Evolutionary conservation across 208 protist genomes (phyloP).

Genomic region (Trypanosoma theileri): DNA sequence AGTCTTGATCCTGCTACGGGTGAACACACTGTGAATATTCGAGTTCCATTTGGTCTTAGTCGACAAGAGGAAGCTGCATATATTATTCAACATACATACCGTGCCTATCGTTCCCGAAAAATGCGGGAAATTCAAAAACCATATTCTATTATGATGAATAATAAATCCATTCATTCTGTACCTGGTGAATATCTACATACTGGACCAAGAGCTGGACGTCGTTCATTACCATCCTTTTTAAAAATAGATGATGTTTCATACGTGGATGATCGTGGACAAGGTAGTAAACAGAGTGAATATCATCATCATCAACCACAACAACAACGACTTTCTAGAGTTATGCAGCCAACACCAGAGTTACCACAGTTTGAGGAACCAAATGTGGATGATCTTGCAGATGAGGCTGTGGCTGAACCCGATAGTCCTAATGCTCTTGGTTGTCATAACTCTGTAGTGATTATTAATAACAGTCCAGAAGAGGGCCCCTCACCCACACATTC

Average conservation of each 20-base stretch:
- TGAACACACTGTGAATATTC: constrained; percentile 23
- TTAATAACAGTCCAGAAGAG: neutral
- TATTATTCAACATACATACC: constrained; percentile 68
- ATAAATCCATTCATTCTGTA: neutral
- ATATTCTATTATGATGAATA: neutral
- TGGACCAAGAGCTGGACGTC: too few species aligned
- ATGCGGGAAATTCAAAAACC: neutral
- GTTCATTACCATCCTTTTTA: neutral
- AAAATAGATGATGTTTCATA: neutral
- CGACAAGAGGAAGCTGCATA: constrained; percentile 52
- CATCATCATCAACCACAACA: neutral
- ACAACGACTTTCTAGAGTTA: neutral
- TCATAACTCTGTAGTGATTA: neutral
- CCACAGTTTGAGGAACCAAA: constrained; percentile 1
- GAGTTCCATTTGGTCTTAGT: constrained; percentile 27
- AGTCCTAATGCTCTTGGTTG: neutral
- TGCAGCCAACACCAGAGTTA: neutral
- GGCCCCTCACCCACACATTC: neutral
- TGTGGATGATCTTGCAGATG: neutral
- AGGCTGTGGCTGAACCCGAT: neutral
- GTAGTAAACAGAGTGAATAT: neutral
- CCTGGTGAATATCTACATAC: neutral
- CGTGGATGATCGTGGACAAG: neutral
- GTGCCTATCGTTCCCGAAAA: constrained; percentile 33
- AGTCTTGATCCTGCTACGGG: constrained; percentile 1